A percentile compares a stretch with the other conserved stretches of the same genome.
These are phyloP conservation scores for Dactylonectria estremocensis DNA, from an alignment of 2,329 filamentous ascomycete species.

Conservation along the genomic window DNA sequence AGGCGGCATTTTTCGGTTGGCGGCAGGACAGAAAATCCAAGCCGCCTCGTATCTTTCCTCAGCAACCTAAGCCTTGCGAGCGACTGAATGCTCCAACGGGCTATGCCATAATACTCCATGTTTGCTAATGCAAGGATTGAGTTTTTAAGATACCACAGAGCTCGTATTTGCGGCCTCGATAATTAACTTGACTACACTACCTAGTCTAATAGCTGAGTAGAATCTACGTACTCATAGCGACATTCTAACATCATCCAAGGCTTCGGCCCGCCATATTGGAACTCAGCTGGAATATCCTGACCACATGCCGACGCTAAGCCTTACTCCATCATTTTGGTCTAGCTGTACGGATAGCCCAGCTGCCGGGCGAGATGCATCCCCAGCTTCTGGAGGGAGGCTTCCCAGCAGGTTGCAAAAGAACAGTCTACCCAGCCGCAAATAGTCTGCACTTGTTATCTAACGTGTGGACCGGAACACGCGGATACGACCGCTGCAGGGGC, in stretches of 20 bases:
- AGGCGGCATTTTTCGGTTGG: background rate
- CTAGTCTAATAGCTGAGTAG: background rate
- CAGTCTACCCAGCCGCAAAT: background rate
- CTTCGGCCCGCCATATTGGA: background rate
- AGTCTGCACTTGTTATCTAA: background rate
- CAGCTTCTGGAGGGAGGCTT: background rate
- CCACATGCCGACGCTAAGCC: background rate
- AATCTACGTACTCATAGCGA: background rate
- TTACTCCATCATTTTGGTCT: background rate
- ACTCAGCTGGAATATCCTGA: background rate
- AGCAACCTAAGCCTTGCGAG: background rate
- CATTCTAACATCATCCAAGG: constrained; percentile 5
- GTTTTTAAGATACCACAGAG: background rate
- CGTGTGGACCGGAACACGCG: background rate
- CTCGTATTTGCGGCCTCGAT: background rate
- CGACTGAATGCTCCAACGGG: background rate
- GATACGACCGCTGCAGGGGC: background rate
- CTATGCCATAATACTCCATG: background rate
- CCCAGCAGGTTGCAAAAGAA: background rate
- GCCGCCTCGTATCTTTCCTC: background rate
- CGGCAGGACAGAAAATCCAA: background rate
- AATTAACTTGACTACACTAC: background rate
- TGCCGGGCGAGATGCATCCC: background rate
- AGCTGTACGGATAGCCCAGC: background rate
- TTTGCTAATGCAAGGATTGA: background rate